Evolutionary conservation across 148 eudicot genomes (phyloP).

Genomic region (Vaccinium macrocarpon): DNA sequence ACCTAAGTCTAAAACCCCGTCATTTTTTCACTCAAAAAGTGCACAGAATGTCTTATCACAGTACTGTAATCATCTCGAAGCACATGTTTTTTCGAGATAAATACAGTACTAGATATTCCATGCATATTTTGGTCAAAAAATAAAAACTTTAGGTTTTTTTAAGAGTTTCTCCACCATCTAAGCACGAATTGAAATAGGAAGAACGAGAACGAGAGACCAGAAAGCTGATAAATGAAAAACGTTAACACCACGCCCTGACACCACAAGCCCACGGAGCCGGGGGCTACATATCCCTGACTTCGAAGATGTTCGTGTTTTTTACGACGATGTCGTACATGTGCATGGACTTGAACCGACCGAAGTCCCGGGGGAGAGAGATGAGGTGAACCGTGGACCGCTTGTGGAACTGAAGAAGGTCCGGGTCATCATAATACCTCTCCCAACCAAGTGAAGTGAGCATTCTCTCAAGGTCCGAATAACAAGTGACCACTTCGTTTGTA

Average conservation of each 20-base stretch:
- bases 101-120: background rate
- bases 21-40: background rate
- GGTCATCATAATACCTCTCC: slow-evolving; percentile 81
- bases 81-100: background rate
- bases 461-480: slow-evolving; percentile 48
- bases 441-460: slow-evolving; percentile 60
- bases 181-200: background rate
- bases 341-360: slow-evolving; percentile 69
- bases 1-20: background rate
- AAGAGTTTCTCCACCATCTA: background rate
- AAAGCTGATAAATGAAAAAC: background rate
- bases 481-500: slow-evolving; percentile 53
- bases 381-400: slow-evolving; percentile 75
- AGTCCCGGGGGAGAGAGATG: slow-evolving; percentile 81
- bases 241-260: too few species aligned
- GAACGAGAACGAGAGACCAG: background rate
- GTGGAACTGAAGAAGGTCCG: slow-evolving; percentile 74
- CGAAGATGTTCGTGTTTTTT: slow-evolving; percentile 72
- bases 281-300: slow-evolving; percentile 61
- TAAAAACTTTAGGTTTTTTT: background rate
- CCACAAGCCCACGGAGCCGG: too few species aligned
- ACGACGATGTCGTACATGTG: slow-evolving; percentile 95
- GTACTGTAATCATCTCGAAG: background rate
- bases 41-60: background rate
- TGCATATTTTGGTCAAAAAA: background rate